Percentiles rank a stretch among this genome's conserved stretches.
Evolutionary conservation across 768 basidiomycete genomes (phyloP).

Genomic region (Pisolithus sp.): DNA sequence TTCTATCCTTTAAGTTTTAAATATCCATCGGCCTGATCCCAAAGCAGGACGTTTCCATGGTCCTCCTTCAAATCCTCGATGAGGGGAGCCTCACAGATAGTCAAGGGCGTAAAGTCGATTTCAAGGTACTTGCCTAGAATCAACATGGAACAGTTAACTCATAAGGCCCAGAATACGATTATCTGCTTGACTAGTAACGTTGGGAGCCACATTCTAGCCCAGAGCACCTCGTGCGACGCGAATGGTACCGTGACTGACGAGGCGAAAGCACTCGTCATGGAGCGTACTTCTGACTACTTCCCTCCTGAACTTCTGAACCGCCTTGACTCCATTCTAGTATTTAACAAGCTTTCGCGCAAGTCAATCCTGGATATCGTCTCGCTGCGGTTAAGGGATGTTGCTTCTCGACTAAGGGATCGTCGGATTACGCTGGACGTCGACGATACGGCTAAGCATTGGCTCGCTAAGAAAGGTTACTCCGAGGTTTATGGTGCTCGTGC

Average conservation of each 20-base stretch:
- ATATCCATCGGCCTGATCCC: not conserved
- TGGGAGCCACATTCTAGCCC: slow-evolving; percentile 72
- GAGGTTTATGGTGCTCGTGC: slow-evolving; percentile 83
- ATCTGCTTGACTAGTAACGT: slow-evolving; percentile 88
- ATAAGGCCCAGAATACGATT: slow-evolving; percentile 65
- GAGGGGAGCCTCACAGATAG: slow-evolving; percentile 88
- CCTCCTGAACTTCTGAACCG: slow-evolving; percentile 88
- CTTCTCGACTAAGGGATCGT: slow-evolving; percentile 53
- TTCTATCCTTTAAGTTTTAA: slow-evolving; percentile 13
- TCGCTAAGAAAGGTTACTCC: slow-evolving; percentile 75
- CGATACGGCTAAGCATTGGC: slow-evolving; percentile 53
- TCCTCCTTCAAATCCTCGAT: slow-evolving; percentile 85
- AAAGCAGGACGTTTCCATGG: slow-evolving; percentile 75
- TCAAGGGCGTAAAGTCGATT: slow-evolving; percentile 87
- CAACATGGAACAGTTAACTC: not conserved
- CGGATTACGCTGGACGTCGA: slow-evolving; percentile 71
- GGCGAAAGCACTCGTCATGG: slow-evolving; percentile 63
- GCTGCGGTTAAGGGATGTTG: slow-evolving; percentile 70
- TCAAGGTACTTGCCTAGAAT: slow-evolving; percentile 46
- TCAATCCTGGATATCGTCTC: slow-evolving; percentile 76
- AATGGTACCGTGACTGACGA: slow-evolving; percentile 59
- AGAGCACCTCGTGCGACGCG: slow-evolving; percentile 51
- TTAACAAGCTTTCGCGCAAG: slow-evolving; percentile 77
- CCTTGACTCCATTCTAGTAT: slow-evolving; percentile 80
- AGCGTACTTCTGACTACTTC: slow-evolving; percentile 73